Percentiles rank a stretch among this genome's conserved stretches.
phyloP scores from a whole-genome alignment of 1,139 yeast genomes.

The Hemisphaericaspora xylanilytica region DNA sequence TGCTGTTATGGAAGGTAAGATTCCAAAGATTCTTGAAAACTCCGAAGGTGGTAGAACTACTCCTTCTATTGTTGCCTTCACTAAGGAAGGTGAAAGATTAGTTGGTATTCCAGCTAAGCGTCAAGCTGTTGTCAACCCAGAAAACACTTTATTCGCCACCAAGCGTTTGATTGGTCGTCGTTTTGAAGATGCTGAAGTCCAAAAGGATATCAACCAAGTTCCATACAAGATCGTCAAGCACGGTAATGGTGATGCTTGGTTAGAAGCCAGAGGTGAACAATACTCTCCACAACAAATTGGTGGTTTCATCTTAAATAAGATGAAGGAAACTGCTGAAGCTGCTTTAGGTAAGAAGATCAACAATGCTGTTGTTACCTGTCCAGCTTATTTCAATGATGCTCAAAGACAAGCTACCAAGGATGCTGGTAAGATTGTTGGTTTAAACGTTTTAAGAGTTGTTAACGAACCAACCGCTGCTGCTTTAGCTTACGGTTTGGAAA shows the following conservation, averaged over 20 bases:
- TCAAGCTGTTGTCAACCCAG: constrained; percentile 63
- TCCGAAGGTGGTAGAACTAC: constrained; percentile 69
- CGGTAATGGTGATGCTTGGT: constrained; percentile 60
- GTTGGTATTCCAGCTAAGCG: constrained; percentile 68
- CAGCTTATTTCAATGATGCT: constrained; percentile 76
- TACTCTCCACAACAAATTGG: constrained; percentile 60
- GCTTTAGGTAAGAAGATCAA: constrained; percentile 41
- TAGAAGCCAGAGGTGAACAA: constrained; percentile 29
- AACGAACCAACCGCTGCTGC: constrained; percentile 87
- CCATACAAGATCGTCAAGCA: constrained; percentile 57
- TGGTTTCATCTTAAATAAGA: constrained; percentile 48
- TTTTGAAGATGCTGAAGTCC: constrained; percentile 62
- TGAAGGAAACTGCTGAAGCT: constrained; percentile 56
- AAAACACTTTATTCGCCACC: constrained; percentile 71
- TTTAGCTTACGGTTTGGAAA: constrained; percentile 69
- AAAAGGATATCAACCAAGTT: constrained; percentile 51
- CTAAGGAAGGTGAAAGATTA: constrained; percentile 32
- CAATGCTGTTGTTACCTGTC: constrained; percentile 75
- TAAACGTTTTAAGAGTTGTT: constrained; percentile 65
- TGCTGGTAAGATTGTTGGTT: constrained; percentile 66
- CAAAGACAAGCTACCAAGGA: constrained; percentile 77
- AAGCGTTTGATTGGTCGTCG: constrained; percentile 71
- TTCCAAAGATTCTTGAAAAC: constrained; percentile 61
- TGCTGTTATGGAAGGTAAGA: constrained; percentile 55
- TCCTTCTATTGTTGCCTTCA: constrained; percentile 68